Percentiles rank a stretch among this genome's conserved stretches.
phyloP scores from a whole-genome alignment of 495 filamentous ascomycete genomes.

The Lasiosphaeria miniovina region DNA sequence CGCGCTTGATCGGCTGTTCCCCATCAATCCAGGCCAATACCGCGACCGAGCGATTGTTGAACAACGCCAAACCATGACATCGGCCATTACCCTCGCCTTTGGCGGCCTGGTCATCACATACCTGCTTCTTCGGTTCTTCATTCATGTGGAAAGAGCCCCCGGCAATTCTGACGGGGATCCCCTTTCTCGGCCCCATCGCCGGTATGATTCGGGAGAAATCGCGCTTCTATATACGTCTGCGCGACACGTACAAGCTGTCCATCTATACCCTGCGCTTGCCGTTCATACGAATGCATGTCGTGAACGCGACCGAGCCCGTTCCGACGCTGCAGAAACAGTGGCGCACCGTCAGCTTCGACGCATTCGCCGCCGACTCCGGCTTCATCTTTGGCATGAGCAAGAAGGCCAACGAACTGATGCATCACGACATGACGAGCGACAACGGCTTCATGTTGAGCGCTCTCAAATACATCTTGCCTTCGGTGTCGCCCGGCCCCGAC shows the following conservation, averaged over 20 bases:
- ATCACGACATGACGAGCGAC: slow-evolving; percentile 11
- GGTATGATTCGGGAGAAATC: slow-evolving; percentile 24
- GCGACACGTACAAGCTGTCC: slow-evolving; percentile 23
- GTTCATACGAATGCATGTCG: slow-evolving; percentile 22
- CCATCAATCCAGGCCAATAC: too few relatives aligned
- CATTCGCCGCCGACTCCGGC: slow-evolving; percentile 3
- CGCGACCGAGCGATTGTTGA: too few relatives aligned
- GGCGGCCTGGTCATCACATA: slow-evolving; percentile 22
- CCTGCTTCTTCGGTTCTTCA: slow-evolving; percentile 20
- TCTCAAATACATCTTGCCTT: slow-evolving; percentile 12
- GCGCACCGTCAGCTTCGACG: slow-evolving; percentile 18
- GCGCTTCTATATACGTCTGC: slow-evolving; percentile 19
- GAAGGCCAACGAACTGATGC: slow-evolving; percentile 15
- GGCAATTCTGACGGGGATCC: slow-evolving; percentile 17
- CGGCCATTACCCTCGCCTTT: slow-evolving; percentile 8
- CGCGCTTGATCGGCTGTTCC: too few relatives aligned
- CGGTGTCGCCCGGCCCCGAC: slow-evolving; percentile 14
- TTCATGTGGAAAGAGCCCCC: slow-evolving; percentile 25
- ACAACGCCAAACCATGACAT: neutral
- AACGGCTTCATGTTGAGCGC: slow-evolving; percentile 16
- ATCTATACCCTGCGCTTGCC: slow-evolving; percentile 32
- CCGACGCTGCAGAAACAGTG: slow-evolving; percentile 20
- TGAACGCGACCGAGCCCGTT: slow-evolving; percentile 23
- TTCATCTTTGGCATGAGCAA: slow-evolving; percentile 20
- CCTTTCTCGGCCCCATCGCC: slow-evolving; percentile 26